Conservation (phyloP, 179 eudicot genomes). For the Carnegiea gigantea region DNA sequence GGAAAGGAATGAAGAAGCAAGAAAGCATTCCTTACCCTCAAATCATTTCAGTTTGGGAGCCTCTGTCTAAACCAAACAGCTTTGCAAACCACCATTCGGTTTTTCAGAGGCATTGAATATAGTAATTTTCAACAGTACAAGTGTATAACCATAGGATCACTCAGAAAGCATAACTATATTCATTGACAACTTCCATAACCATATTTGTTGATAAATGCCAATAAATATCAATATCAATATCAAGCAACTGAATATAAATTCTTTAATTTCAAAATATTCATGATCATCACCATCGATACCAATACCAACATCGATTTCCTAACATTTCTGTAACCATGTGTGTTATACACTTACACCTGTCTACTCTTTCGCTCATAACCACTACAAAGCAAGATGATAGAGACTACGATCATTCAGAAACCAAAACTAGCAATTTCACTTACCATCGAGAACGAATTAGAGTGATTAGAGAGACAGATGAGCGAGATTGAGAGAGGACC, state of each 20-base stretch:
- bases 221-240: not conserved
- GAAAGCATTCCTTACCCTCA: not conserved
- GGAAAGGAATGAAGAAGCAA: not conserved
- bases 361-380: not conserved
- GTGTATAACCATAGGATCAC: not conserved
- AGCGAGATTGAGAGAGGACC: constrained; percentile 34
- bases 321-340: not conserved
- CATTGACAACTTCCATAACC: too few species aligned
- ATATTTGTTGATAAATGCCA: not conserved
- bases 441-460: not conserved
- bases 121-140: not conserved
- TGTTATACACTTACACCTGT: not conserved
- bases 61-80: not conserved
- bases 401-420: not conserved
- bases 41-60: not conserved
- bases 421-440: not conserved
- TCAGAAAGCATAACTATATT: not conserved
- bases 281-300: not conserved
- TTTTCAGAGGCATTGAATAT: not conserved
- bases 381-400: not conserved
- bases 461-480: not conserved
- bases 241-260: not conserved
- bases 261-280: not conserved
- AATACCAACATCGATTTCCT: not conserved
- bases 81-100: not conserved